Base-by-base conservation (phyloP, 2,329 filamentous ascomycete genomes). In the Colletotrichum sp. region DNA sequence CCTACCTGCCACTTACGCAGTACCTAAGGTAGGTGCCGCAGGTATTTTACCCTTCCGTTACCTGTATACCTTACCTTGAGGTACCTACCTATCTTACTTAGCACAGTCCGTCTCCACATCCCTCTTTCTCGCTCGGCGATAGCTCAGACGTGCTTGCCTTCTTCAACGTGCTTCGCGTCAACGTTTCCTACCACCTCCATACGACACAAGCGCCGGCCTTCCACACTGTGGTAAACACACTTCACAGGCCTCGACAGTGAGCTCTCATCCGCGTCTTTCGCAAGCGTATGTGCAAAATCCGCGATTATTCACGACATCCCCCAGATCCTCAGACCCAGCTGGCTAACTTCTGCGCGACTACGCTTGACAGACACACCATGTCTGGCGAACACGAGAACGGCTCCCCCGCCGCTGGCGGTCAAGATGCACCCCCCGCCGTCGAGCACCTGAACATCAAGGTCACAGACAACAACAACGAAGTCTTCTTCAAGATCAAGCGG, bases 401-500 rank as follows among this genome's bases (percentile, higher is more conserved):
- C 79, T 86, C 86, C 80, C 87, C 88, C 71, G 49, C 76, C 16
- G 76, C 76, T 21, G 71, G 72, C 69, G 85, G 84, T 57, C 84
- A 87, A 69, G 85, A 85, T 30, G 85, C 87, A 34, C 82, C 86
- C 68, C 87, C 88, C 28, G 87, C 88, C 72, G 88, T 88, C 34
- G 96, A 99, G 87, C 97, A 99, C 86, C 90, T 99, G 7, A 99
- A 99, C 88, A 99, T 99, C 88, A 99, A 99, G 86, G 97, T 99
- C 16, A 99, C 97, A 0, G 97, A 99, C 81, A 98, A 98, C 88
- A 98, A 98, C 89, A 99, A 99, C 85, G 97, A 99, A 85, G 96
- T 99, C 81, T 99, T 99, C 86, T 99, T 99, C 90, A 99, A 99
- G 90, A 99, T 99, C 89, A 99, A 99, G 93, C 92, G 96, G 49